Base-by-base conservation (phyloP, 139 green algal genomes). In the Yamagishiella unicocca region DNA sequence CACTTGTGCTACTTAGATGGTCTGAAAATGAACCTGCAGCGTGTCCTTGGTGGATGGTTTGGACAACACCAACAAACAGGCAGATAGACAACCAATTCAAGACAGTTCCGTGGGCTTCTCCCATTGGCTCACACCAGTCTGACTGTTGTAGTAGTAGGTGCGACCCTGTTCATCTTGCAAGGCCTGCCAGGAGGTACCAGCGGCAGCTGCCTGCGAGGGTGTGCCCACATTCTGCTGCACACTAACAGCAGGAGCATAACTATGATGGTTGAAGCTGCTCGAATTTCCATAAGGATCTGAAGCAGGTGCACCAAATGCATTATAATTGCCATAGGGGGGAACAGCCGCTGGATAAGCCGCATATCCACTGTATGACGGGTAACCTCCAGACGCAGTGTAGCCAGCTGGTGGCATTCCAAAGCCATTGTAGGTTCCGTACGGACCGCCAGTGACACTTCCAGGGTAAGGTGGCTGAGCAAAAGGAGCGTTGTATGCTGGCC, bases 101-200 rank as follows among this genome's bases (percentile, higher is more conserved):
- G 92, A 90, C 88, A 97, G 92, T n/a, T 97, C 95, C 17, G 90
- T 86, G 19, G 96, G 96, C 88, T 96, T 96, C 87, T 98, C 96
- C 97, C 97, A 99, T 92, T 98, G 96, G 72, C 93, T 98, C 45
- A 94, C 92, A 9, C 96, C 96, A 0, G 96, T 98, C 79, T 91
- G 66, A 12, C 91, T 93, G 93, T 99, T 98, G 93, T 98, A 99
- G 89, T 98, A 99, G 87, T 99, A 99, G 10, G 93, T 92, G 1
- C 95, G 89, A 37, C 93, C 93, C 83, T 97, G 90, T 71, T 94
- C 93, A 73, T 98, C 94, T 54, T 94, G 92, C 80, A 96, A 90
- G 25, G 94, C 95, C 84, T 94, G 92, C 95, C 94, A 98, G 31
- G 71, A 64, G 7, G 58, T 31, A 31, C 61, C 80, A 12, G 35